Evolutionary conservation across 192 early-diverging fungal genomes (phyloP).

Genomic region (Phlyctochytrium bullatum): DNA sequence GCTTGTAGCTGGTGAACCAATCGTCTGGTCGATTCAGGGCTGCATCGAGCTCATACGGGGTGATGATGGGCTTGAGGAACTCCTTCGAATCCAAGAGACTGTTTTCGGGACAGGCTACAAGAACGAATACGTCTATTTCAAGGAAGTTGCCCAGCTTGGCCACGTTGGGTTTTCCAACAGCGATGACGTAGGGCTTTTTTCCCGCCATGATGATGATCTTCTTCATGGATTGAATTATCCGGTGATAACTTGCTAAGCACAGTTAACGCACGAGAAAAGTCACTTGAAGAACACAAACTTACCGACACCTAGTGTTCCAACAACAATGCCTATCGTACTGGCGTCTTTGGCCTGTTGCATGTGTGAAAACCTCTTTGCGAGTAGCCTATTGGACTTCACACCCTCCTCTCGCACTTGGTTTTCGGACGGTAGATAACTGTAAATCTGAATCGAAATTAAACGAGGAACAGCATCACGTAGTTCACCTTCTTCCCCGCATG

Average conservation of each 20-base stretch:
- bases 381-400: constrained; percentile 26
- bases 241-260: too few species aligned
- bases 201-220: constrained; percentile 64
- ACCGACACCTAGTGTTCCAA: constrained; percentile 94
- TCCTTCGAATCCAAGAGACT: constrained; percentile 87
- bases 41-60: constrained; percentile 87
- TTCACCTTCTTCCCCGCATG: constrained; percentile 55
- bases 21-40: constrained; percentile 52
- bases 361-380: constrained; percentile 67
- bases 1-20: constrained; percentile 46
- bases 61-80: constrained; percentile 89
- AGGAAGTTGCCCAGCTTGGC: constrained; percentile 97
- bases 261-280: constrained; percentile 6
- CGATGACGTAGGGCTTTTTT: constrained; percentile 82
- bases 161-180: constrained; percentile 92
- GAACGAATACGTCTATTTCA: constrained; percentile 89
- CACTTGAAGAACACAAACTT: constrained; percentile 24
- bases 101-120: constrained; percentile 95
- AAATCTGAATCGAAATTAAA: constrained; percentile 35
- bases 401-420: constrained; percentile 46
- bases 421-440: constrained; percentile 67
- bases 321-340: constrained; percentile 89
- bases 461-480: not conserved
- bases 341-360: constrained; percentile 93
- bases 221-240: constrained; percentile 80